These are phyloP conservation scores for Globisporangium camurandrum DNA, from an alignment of 352 stramenopile species.

Conservation along the genomic window DNA sequence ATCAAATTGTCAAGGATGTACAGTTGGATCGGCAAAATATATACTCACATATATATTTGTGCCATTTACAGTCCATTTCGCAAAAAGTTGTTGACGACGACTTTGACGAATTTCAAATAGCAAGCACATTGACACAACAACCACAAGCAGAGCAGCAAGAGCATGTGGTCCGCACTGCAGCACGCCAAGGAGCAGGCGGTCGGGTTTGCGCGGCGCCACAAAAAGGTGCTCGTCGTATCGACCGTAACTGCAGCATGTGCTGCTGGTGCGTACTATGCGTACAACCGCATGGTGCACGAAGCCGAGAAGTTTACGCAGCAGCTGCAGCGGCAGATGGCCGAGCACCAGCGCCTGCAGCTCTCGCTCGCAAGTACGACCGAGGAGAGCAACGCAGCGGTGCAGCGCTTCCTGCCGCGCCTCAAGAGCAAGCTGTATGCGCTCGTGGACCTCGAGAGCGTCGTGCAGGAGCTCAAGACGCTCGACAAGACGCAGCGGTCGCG, in stretches of 20 bases:
- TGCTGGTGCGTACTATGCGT: conserved; percentile 59
- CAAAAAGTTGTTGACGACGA: too few species aligned
- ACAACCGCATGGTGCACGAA: conserved; percentile 53
- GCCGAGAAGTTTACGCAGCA: conserved; percentile 63
- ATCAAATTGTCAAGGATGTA: too few species aligned
- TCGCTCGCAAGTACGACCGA: conserved; percentile 63
- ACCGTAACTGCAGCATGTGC: conserved; percentile 40
- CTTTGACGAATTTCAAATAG: too few species aligned
- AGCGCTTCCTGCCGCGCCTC: conserved; percentile 62
- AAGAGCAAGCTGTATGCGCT: conserved; percentile 52
- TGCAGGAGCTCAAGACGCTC: conserved; percentile 64
- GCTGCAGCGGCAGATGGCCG: conserved; percentile 60
- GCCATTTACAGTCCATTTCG: too few species aligned
- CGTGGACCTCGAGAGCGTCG: conserved; percentile 61
- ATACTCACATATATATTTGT: too few species aligned
- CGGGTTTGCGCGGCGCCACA: conserved; percentile 63
- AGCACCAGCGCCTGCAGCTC: conserved; percentile 71
- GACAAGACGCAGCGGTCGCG: conserved; percentile 51
- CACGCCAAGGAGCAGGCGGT: conserved; percentile 40
- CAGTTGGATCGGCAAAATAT: too few species aligned
- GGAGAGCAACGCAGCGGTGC: conserved; percentile 66
- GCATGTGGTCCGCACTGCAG: conserved; percentile 68
- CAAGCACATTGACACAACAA: background rate
- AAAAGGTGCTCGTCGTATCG: conserved; percentile 46
- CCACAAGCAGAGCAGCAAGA: background rate